phyloP scores from a whole-genome alignment of 805 yeast genomes.

The Candida caryicola region DNA sequence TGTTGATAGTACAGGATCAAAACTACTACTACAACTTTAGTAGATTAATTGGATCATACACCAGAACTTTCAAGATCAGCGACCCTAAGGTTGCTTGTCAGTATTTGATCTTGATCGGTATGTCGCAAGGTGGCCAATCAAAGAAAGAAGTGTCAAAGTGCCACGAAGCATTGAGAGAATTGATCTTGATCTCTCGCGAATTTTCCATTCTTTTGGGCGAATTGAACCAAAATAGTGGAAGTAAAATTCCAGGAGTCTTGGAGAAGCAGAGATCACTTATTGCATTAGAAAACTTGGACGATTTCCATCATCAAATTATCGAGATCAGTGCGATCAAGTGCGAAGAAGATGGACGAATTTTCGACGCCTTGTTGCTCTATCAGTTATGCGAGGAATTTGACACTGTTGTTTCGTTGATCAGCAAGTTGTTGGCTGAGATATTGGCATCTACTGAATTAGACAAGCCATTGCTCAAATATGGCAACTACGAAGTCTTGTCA shows the following conservation, averaged over 20 bases:
- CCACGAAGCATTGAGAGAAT: slow-evolving; percentile 78
- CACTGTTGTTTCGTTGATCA: slow-evolving; percentile 71
- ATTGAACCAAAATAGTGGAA: slow-evolving; percentile 64
- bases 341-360: slow-evolving; percentile 84
- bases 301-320: slow-evolving; percentile 67
- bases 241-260: slow-evolving; percentile 76
- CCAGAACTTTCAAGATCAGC: slow-evolving; percentile 75
- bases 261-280: slow-evolving; percentile 73
- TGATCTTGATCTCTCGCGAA: slow-evolving; percentile 83
- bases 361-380: slow-evolving; percentile 81
- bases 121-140: slow-evolving; percentile 38
- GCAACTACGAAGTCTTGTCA: slow-evolving; percentile 32
- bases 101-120: slow-evolving; percentile 69
- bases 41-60: slow-evolving; percentile 72
- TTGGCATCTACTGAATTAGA: slow-evolving; percentile 69
- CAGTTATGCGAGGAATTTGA: slow-evolving; percentile 87
- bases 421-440: slow-evolving; percentile 73
- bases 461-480: slow-evolving; percentile 45
- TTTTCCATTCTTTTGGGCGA: slow-evolving; percentile 82
- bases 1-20: slow-evolving; percentile 32
- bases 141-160: slow-evolving; percentile 53
- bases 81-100: slow-evolving; percentile 94
- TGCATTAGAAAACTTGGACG: slow-evolving; percentile 52
- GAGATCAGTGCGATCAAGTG: slow-evolving; percentile 84
- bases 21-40: slow-evolving; percentile 49